Evolutionary conservation across 108 stramenopile genomes (phyloP).

Genomic region (Aurantiochytrium sp.): DNA sequence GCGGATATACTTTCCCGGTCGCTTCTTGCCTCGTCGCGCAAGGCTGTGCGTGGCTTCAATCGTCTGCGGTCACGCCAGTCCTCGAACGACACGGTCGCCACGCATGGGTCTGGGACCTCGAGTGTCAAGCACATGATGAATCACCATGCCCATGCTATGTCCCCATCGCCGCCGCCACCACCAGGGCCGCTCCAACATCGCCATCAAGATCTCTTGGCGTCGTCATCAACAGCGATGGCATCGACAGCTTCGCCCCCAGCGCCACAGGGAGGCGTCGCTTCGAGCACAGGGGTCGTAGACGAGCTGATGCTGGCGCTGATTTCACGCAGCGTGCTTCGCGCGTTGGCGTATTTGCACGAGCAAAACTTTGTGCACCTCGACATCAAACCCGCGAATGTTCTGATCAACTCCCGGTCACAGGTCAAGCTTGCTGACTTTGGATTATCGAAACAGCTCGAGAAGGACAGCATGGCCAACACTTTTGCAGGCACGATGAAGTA

Average conservation of each 20-base stretch:
- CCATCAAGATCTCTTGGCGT: no score
- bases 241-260: no score
- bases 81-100: neutral
- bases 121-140: no score
- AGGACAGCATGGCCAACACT: slow-evolving; percentile 36
- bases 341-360: slow-evolving; percentile 42
- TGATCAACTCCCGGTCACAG: slow-evolving; percentile 12
- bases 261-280: neutral
- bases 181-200: no score
- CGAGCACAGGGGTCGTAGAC: slow-evolving; percentile 31
- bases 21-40: neutral
- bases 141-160: no score
- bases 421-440: slow-evolving; percentile 37
- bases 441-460: slow-evolving; percentile 21
- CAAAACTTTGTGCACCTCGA: slow-evolving; percentile 49
- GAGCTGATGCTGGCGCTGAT: slow-evolving; percentile 37
- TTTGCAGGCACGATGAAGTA: slow-evolving; percentile 56
- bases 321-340: slow-evolving; percentile 31
- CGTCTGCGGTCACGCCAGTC: neutral
- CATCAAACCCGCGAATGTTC: slow-evolving; percentile 55
- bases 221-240: no score
- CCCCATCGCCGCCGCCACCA: no score
- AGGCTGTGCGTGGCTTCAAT: neutral
- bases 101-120: neutral
- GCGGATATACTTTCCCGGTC: no score